A percentile compares a stretch with the other conserved stretches of the same genome.
These are phyloP conservation scores for Brettanomyces custersianus DNA, from an alignment of 805 yeast genomes.

Conservation along the genomic window DNA sequence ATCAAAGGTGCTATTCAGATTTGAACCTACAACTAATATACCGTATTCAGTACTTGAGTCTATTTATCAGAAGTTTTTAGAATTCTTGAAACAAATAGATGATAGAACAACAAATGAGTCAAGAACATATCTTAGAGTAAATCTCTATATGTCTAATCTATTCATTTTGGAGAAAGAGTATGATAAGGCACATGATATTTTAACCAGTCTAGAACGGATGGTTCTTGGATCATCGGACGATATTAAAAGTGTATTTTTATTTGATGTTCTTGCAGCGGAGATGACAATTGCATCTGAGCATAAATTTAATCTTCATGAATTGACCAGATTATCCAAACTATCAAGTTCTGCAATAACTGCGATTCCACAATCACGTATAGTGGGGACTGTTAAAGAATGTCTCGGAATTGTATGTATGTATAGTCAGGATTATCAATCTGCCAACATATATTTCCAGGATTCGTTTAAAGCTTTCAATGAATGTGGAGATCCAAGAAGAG, in stretches of 20 bases:
- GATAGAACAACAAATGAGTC: constrained; percentile 15
- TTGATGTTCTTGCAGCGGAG: constrained; percentile 62
- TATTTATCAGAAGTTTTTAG: constrained; percentile 15
- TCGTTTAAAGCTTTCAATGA: constrained; percentile 40
- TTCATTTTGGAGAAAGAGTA: constrained; percentile 22
- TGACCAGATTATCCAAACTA: constrained; percentile 41
- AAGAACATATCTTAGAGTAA: constrained; percentile 40
- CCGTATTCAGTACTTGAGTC: constrained; percentile 10
- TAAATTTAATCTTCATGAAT: constrained; percentile 22
- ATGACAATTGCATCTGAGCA: constrained; percentile 42
- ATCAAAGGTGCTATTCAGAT: constrained; percentile 21
- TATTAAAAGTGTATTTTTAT: constrained; percentile 35
- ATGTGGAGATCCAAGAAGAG: constrained; percentile 53
- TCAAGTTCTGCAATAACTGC: constrained; percentile 45
- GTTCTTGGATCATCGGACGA: constrained; percentile 34
- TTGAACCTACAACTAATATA: constrained; percentile 15
- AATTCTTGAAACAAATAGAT: constrained; percentile 7
- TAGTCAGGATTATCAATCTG: constrained; percentile 48
- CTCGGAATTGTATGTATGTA: constrained; percentile 64
- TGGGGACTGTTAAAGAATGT: constrained; percentile 70
- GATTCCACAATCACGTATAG: constrained; percentile 65
- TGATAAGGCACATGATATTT: constrained; percentile 26
- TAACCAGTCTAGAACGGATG: constrained; percentile 29
- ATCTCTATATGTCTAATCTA: constrained; percentile 33
- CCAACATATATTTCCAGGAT: constrained; percentile 40